Base-by-base conservation (phyloP, 164 flowering plant genomes). In the Tetrastigma voinierianum region DNA sequence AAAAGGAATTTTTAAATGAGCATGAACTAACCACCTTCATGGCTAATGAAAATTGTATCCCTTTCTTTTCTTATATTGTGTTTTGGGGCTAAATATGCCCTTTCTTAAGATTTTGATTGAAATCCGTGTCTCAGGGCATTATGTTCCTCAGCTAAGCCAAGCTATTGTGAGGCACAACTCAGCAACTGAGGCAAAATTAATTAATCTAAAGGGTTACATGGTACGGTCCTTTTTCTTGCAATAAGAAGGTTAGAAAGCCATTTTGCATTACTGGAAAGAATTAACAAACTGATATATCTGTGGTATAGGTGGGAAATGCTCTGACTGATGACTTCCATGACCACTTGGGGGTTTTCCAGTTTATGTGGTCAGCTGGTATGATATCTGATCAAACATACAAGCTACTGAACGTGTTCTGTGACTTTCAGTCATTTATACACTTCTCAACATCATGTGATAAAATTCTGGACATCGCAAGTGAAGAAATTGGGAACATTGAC, bases 131-230 rank as follows among this genome's bases (percentile, higher is more conserved):
- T 3, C 81, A 95, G 98, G 99, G 25, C 99, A 95, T 76, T 93
- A 96, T 79, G 93, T 90, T 78, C 99, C 99, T 67, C 99, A 96
- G 78, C 78, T 96, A 55, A 91, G 96, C 73, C 89, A 90, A 74
- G 93, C 90, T 49, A 87, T 93, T 64, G 88, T 88, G 65, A 74
- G 72, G 72, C 61, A 86, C 81, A 81, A 88, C 71, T 51, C 13
- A 16, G 78, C 48, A 11, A 59, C 64, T 5, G 61, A 60, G 46
- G 81, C 78, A 18, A 72, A 67, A 24, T 14, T 80, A 25, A 89
- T 96, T 66, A 93, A 89, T 73, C 78, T 96, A 59, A 96, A 87
- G 82, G 99, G 99, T 64, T 93, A 87, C 68, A 86, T 96, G 99
- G 99, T 95, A 80, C 14, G 52, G 11, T 20, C 20, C 46, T 64